Evolutionary conservation across 306 rosid genomes (phyloP).

Genomic region (Alnus glutinosa): DNA sequence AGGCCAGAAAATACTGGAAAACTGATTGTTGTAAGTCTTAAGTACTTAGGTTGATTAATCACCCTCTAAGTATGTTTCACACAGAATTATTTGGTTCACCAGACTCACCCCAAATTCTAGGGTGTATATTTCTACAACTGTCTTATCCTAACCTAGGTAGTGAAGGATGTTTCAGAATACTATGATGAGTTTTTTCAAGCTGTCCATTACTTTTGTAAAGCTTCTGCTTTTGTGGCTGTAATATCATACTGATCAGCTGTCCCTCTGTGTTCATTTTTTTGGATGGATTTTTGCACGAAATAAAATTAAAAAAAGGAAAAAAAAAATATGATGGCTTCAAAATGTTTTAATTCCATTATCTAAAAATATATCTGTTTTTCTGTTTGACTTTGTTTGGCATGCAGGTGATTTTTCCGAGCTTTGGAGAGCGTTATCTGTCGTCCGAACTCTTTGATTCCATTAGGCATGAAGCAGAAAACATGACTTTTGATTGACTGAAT

Average conservation of each 20-base stretch:
- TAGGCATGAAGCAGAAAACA: slow-evolving; percentile 60
- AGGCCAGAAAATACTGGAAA: slow-evolving; percentile 76
- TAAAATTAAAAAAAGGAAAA: no score
- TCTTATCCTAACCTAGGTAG: not conserved
- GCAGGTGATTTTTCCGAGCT: slow-evolving; percentile 64
- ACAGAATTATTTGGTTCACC: not conserved
- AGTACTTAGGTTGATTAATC: not conserved
- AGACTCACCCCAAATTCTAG: no score
- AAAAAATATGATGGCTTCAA: no score
- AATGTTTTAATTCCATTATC: no score
- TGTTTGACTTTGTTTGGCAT: not conserved
- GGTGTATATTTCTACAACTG: not conserved
- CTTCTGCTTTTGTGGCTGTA: no score
- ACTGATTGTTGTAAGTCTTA: slow-evolving; percentile 63
- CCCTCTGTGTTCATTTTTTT: no score
- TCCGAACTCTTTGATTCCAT: slow-evolving; percentile 54
- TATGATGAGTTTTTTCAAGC: no score
- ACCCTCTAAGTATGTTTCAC: not conserved
- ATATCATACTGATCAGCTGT: no score
- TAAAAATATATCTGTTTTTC: no score
- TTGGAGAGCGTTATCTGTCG: slow-evolving; percentile 68
- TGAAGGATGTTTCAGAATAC: not conserved
- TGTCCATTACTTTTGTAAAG: no score
- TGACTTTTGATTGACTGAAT: slow-evolving; percentile 38
- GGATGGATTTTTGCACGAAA: no score